Percentiles rank a stretch among this genome's conserved stretches.
Conservation (phyloP, 1,284 basidiomycete species). For the Tilletia indica region DNA sequence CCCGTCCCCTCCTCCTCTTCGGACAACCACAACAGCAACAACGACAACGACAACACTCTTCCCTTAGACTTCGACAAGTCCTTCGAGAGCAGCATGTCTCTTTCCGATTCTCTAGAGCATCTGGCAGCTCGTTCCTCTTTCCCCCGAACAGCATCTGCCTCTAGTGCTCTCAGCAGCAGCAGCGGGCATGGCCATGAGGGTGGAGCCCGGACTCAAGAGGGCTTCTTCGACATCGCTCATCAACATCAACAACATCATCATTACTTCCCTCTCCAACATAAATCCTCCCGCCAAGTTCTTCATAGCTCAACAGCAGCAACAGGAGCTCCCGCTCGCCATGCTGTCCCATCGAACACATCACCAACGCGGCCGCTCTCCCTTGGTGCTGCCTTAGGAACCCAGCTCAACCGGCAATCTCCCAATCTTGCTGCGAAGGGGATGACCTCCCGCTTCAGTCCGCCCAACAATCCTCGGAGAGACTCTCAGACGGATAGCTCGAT, state of each 20-base stretch:
- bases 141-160: not conserved
- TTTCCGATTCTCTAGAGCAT: slow-evolving; percentile 47
- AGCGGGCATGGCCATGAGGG: too few relatives aligned
- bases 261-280: not conserved
- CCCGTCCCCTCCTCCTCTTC: too few relatives aligned
- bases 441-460: slow-evolving; percentile 37
- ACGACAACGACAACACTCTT: not conserved
- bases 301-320: slow-evolving; percentile 2
- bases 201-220: too few relatives aligned
- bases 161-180: not conserved
- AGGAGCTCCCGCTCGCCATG: not conserved
- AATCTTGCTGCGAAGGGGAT: slow-evolving; percentile 36
- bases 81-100: slow-evolving; percentile 54
- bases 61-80: slow-evolving; percentile 43
- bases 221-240: too few relatives aligned
- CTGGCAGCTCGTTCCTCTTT: slow-evolving; percentile 15
- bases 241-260: not conserved
- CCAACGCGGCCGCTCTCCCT: slow-evolving; percentile 19
- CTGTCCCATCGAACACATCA: not conserved
- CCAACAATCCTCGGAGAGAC: slow-evolving; percentile 34
- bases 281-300: not conserved
- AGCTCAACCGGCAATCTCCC: slow-evolving; percentile 37
- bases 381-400: slow-evolving; percentile 43
- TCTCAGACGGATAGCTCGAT: not conserved
- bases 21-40: too few relatives aligned